phyloP scores from a whole-genome alignment of 2,329 filamentous ascomycete genomes.

The Scedosporium apiospermum region DNA sequence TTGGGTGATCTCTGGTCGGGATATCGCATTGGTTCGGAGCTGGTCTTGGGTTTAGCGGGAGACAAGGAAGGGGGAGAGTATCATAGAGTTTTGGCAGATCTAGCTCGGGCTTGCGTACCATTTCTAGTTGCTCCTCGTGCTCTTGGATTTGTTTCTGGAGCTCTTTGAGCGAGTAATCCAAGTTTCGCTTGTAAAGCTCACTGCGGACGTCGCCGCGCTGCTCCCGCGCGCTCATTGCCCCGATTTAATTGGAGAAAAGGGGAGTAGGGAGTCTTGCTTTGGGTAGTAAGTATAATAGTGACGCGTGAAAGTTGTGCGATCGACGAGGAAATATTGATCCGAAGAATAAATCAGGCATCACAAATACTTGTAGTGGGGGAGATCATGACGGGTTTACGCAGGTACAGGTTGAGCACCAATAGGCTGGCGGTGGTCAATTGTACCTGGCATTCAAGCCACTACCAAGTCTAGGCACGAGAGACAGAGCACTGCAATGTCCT shows the following conservation, averaged over 20 bases:
- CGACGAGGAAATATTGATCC: neutral
- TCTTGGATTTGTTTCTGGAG: slow-evolving; percentile 50
- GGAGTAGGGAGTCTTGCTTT: neutral
- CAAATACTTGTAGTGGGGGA: no score
- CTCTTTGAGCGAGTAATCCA: slow-evolving; percentile 59
- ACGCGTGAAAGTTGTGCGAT: neutral
- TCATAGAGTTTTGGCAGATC: neutral
- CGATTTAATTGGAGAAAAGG: neutral
- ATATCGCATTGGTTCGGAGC: slow-evolving; percentile 11
- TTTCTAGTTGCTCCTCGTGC: slow-evolving; percentile 39
- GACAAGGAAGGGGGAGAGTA: neutral
- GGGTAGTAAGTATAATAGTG: neutral
- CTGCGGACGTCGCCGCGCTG: slow-evolving; percentile 7
- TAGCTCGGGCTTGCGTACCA: slow-evolving; percentile 22
- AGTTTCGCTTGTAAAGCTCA: slow-evolving; percentile 37
- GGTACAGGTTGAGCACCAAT: no score
- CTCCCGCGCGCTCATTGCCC: slow-evolving; percentile 2
- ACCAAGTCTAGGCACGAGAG: no score
- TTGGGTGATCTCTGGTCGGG: slow-evolving; percentile 4
- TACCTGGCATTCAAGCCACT: no score
- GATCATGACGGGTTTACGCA: no score
- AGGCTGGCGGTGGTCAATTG: no score
- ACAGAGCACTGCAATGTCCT: no score
- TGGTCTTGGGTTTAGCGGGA: slow-evolving; percentile 8
- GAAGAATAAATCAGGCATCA: no score